A percentile compares a stretch with the other conserved stretches of the same genome.
These are phyloP conservation scores for Excoecaria agallocha DNA, from an alignment of 345 rosid species.

Conservation along the genomic window DNA sequence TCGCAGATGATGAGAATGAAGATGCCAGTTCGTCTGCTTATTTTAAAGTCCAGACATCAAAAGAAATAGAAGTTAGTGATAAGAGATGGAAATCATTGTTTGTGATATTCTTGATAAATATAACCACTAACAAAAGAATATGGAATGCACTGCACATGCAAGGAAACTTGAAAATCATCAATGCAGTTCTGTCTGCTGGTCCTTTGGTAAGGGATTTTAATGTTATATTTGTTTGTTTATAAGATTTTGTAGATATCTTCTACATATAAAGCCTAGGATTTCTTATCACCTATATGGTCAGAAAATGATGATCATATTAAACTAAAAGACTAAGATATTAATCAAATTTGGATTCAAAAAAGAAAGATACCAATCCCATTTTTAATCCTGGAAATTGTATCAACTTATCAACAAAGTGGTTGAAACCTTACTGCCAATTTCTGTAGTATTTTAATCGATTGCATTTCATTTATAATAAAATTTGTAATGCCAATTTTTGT, in stretches of 20 bases:
- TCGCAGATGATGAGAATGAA: slow-evolving; percentile 1
- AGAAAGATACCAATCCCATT: no score
- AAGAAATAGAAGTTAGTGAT: slow-evolving; percentile 2
- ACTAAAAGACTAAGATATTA: not conserved
- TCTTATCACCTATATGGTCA: not conserved
- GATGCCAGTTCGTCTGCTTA: slow-evolving; percentile 6
- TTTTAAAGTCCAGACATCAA: slow-evolving; percentile 26
- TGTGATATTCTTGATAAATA: slow-evolving; percentile 32
- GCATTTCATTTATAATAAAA: not conserved
- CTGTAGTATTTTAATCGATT: not conserved
- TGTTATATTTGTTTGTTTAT: not conserved
- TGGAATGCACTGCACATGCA: slow-evolving; percentile 40
- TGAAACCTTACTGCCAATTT: not conserved
- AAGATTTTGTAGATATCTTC: not conserved
- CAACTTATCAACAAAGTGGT: not conserved
- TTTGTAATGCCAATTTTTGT: not conserved
- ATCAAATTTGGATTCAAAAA: not conserved
- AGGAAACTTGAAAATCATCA: slow-evolving; percentile 24
- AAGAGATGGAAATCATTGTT: slow-evolving; percentile 16
- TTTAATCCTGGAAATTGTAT: not conserved
- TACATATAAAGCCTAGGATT: no score
- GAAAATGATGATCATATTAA: not conserved
- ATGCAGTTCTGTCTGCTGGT: slow-evolving; percentile 19
- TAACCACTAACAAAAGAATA: slow-evolving; percentile 35
- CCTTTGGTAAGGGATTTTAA: slow-evolving; percentile 29